Evolutionary conservation across 768 basidiomycete species (phyloP).

Genomic region (Boletus subparvulus): DNA sequence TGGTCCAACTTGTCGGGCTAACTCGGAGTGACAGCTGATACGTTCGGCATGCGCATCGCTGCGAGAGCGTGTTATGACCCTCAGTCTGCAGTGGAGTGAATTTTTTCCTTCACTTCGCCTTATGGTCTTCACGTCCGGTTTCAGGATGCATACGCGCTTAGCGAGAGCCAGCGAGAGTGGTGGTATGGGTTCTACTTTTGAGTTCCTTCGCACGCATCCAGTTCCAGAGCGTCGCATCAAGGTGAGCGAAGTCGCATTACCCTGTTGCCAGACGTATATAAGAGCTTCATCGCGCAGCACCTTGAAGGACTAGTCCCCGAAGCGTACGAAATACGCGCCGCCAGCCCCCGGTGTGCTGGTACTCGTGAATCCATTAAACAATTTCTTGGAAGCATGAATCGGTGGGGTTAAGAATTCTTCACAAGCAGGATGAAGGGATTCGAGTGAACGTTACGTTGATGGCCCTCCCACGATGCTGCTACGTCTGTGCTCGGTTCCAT

Average conservation of each 20-base stretch:
- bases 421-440: neutral
- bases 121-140: neutral
- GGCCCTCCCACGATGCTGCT: neutral
- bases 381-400: conserved; percentile 17
- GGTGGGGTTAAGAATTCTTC: conserved; percentile 9
- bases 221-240: conserved; percentile 67
- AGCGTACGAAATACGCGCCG: conserved; percentile 52
- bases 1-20: neutral
- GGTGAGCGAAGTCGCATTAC: conserved; percentile 39
- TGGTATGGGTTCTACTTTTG: conserved; percentile 33
- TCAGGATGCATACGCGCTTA: conserved; percentile 72
- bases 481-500: neutral
- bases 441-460: neutral
- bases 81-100: conserved; percentile 64
- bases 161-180: conserved; percentile 49
- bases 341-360: conserved; percentile 54
- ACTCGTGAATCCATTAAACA: conserved; percentile 35
- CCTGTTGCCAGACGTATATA: neutral
- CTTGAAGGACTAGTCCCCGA: conserved; percentile 57
- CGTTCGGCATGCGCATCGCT: conserved; percentile 79
- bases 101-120: neutral
- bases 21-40: conserved; percentile 58
- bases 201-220: conserved; percentile 84
- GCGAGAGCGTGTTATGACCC: conserved; percentile 89
- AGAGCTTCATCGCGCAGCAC: conserved; percentile 33